Conservation (phyloP, 2,329 filamentous ascomycete genomes). For the Daldinia eschscholtzii region DNA sequence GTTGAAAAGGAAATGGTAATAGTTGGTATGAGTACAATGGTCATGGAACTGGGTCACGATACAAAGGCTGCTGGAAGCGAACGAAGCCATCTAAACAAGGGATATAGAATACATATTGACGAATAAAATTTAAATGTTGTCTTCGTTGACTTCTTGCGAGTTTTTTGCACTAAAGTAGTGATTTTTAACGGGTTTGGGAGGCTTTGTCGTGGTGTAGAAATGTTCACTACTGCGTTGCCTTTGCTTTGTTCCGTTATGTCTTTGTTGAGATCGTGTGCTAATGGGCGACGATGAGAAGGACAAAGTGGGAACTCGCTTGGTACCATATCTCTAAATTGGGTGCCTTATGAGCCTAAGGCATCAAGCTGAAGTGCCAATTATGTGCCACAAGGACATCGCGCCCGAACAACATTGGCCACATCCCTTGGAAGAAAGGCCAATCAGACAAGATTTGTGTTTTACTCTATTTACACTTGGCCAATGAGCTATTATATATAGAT, state of each 20-base stretch:
- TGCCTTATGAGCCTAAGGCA: conserved; percentile 37
- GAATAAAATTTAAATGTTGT: conserved; percentile 17
- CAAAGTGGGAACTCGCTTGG: conserved; percentile 39
- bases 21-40: conserved; percentile 38
- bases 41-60: conserved; percentile 46
- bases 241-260: conserved; percentile 8
- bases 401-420: conserved; percentile 31
- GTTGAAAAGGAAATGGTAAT: conserved; percentile 42
- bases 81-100: conserved; percentile 53
- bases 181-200: conserved; percentile 6
- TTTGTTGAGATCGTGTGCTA: conserved; percentile 26
- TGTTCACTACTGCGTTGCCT: conserved; percentile 28
- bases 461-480: conserved; percentile 21
- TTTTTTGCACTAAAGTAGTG: conserved; percentile 15
- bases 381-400: conserved; percentile 35
- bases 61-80: conserved; percentile 34
- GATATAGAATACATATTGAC: conserved; percentile 47
- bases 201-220: conserved; percentile 25
- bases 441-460: conserved; percentile 20
- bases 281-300: conserved; percentile 20
- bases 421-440: conserved; percentile 24
- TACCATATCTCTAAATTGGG: conserved; percentile 34
- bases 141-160: conserved; percentile 30
- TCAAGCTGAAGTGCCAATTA: conserved; percentile 13
- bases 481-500: conserved; percentile 21